These are phyloP conservation scores for Taphrina wiesneri DNA, from an alignment of 1,139 yeast genomes.

Conservation along the genomic window DNA sequence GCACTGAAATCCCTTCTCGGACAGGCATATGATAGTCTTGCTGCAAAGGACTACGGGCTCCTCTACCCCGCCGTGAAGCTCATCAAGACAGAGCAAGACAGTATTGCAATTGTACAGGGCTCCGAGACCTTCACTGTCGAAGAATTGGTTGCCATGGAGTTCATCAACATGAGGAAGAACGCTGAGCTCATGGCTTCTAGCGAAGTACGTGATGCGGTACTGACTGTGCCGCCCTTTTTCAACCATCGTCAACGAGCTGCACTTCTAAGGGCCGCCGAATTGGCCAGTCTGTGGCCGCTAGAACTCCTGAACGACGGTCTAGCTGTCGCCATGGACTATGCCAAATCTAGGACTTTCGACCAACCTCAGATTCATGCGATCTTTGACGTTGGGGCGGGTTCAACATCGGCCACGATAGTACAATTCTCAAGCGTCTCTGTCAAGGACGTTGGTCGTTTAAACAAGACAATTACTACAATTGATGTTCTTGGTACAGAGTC, in stretches of 20 bases:
- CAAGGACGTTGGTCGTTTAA: slow-evolving; percentile 44
- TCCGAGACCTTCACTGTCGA: slow-evolving; percentile 61
- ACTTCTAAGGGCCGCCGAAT: slow-evolving; percentile 66
- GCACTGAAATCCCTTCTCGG: slow-evolving; percentile 75
- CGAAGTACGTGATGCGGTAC: slow-evolving; percentile 62
- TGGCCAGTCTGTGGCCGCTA: slow-evolving; percentile 67
- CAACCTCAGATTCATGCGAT: slow-evolving; percentile 64
- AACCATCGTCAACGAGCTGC: slow-evolving; percentile 68
- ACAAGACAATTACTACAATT: slow-evolving; percentile 38
- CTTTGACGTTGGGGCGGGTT: slow-evolving; percentile 92
- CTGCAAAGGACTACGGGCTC: slow-evolving; percentile 51
- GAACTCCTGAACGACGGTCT: slow-evolving; percentile 84
- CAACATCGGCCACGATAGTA: slow-evolving; percentile 81
- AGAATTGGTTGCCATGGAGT: slow-evolving; percentile 80
- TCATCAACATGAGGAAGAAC: slow-evolving; percentile 64
- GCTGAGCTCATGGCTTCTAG: slow-evolving; percentile 58
- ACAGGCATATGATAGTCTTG: slow-evolving; percentile 50
- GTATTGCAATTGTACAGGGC: slow-evolving; percentile 57
- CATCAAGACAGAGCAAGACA: neutral
- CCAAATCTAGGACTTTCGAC: slow-evolving; percentile 51
- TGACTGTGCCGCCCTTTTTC: slow-evolving; percentile 77
- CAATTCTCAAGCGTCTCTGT: slow-evolving; percentile 55
- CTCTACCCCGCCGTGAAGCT: slow-evolving; percentile 60
- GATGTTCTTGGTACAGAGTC: slow-evolving; percentile 68
- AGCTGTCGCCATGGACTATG: slow-evolving; percentile 77